Conservation (phyloP, 1,284 basidiomycete species). For the Cutaneotrichosporon sp. region DNA sequence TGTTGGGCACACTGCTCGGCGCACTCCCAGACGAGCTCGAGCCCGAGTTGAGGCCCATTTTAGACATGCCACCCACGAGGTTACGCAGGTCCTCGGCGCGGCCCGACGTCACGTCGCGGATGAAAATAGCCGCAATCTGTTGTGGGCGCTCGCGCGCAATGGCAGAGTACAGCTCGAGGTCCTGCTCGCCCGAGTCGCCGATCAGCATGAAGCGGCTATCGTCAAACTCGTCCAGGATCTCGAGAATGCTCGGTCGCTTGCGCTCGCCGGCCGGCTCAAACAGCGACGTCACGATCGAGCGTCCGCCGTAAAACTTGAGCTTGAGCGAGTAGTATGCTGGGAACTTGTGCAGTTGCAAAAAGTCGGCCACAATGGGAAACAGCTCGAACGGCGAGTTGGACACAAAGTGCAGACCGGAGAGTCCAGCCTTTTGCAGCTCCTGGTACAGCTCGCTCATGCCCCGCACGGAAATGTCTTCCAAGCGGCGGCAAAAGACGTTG, state of each 20-base stretch:
- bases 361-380: constrained; percentile 71
- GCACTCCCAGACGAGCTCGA: not conserved
- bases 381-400: constrained; percentile 85
- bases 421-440: constrained; percentile 57
- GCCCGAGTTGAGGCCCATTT: not conserved
- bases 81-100: constrained; percentile 17
- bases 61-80: not conserved
- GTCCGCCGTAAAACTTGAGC: constrained; percentile 73
- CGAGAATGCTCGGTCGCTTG: constrained; percentile 70
- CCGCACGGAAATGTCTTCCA: constrained; percentile 69
- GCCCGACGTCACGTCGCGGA: constrained; percentile 60
- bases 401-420: constrained; percentile 79
- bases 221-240: constrained; percentile 67
- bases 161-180: constrained; percentile 72
- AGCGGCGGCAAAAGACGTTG: constrained; percentile 52
- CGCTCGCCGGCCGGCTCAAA: constrained; percentile 63
- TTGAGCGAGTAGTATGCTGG: constrained; percentile 53
- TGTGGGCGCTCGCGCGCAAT: constrained; percentile 62
- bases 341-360: constrained; percentile 61
- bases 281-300: constrained; percentile 72
- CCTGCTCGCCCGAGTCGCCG: constrained; percentile 83
- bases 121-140: constrained; percentile 60
- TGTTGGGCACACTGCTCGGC: not conserved
- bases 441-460: constrained; percentile 83
- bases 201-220: constrained; percentile 71